A percentile compares a stretch with the other conserved stretches of the same genome.
phyloP scores from a whole-genome alignment of 306 rosid genomes.

The Quercus suber region DNA sequence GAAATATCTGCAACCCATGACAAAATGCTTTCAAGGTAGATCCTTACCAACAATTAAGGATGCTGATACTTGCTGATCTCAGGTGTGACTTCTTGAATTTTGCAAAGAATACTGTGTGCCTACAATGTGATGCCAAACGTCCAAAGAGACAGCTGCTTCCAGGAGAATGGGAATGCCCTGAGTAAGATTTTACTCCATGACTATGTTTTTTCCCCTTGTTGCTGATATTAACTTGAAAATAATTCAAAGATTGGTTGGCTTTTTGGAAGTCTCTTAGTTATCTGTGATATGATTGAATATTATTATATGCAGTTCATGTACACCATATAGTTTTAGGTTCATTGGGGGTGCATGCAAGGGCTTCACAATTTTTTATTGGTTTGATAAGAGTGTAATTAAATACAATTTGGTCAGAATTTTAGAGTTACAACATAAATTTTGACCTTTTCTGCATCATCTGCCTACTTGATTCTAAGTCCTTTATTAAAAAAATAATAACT shows the following conservation, averaged over 20 bases:
- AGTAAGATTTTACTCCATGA: slow-evolving; percentile 57
- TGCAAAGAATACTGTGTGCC: slow-evolving; percentile 79
- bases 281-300: background rate
- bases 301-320: background rate
- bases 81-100: slow-evolving; percentile 99
- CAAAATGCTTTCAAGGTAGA: background rate
- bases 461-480: too few relatives aligned
- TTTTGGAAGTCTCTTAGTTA: background rate
- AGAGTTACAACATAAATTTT: background rate
- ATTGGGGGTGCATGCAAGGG: background rate
- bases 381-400: background rate
- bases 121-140: slow-evolving; percentile 98
- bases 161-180: slow-evolving; percentile 98
- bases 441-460: background rate
- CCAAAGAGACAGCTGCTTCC: slow-evolving; percentile 97
- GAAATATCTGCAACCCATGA: background rate
- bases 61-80: slow-evolving; percentile 30
- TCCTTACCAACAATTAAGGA: slow-evolving; percentile 21
- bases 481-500: too few relatives aligned
- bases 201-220: slow-evolving; percentile 4
- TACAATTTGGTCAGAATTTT: background rate
- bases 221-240: background rate
- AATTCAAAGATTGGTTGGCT: background rate
- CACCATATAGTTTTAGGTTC: background rate
- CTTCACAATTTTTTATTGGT: background rate